Conservation (phyloP, 768 basidiomycete species). For the Collybia sp. region DNA sequence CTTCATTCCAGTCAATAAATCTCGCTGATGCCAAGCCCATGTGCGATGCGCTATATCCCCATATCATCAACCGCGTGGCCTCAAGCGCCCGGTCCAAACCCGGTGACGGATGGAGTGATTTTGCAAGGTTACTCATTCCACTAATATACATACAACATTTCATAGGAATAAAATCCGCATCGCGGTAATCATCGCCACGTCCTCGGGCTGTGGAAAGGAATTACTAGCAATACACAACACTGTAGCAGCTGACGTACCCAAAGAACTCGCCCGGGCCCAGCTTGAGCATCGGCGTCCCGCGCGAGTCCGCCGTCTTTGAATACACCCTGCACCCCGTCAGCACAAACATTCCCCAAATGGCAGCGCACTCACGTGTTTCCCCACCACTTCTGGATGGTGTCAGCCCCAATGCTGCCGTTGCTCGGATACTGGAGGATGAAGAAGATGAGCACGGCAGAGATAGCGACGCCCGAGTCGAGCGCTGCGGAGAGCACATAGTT, state of each 20-base stretch:
- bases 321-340: conserved; percentile 21
- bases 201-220: conserved; percentile 6
- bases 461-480: conserved; percentile 64
- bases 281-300: conserved; percentile 27
- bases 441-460: conserved; percentile 50
- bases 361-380: conserved; percentile 48
- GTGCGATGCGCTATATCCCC: background rate
- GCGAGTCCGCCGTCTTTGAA: conserved; percentile 34
- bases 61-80: background rate
- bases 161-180: conserved; percentile 1
- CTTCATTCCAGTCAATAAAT: too few relatives aligned
- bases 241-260: conserved; percentile 17
- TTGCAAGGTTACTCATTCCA: too few relatives aligned
- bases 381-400: conserved; percentile 63
- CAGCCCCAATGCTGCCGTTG: conserved; percentile 53
- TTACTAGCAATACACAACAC: background rate
- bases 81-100: too few relatives aligned
- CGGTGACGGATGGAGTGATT: too few relatives aligned
- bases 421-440: conserved; percentile 61
- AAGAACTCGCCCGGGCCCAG: conserved; percentile 25
- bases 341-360: conserved; percentile 3
- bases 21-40: too few relatives aligned
- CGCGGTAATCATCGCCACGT: conserved; percentile 9
- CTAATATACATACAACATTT: too few relatives aligned
- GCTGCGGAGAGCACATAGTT: conserved; percentile 71